Evolutionary conservation across 805 yeast genomes (phyloP).

Genomic region (Kodamaea neixiangensis): DNA sequence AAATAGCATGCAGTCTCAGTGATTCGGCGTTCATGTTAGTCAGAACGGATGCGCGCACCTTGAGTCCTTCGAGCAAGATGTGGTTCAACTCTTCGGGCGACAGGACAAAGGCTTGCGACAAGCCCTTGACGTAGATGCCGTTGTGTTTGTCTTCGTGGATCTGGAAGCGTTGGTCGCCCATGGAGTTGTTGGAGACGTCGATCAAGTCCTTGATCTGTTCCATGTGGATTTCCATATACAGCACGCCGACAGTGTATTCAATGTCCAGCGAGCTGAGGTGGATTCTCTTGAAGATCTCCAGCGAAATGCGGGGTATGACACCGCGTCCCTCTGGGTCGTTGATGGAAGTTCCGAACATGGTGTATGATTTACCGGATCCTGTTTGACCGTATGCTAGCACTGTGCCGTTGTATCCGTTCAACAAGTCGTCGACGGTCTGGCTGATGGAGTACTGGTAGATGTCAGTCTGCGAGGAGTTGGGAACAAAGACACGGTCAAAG

Average conservation of each 20-base stretch:
- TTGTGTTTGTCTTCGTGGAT: constrained; percentile 64
- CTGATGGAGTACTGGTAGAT: constrained; percentile 60
- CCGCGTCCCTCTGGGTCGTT: constrained; percentile 48
- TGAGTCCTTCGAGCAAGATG: constrained; percentile 60
- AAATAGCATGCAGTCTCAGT: constrained; percentile 79
- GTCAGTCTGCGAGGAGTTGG: constrained; percentile 52
- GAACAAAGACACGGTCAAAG: constrained; percentile 66
- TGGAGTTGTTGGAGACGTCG: constrained; percentile 23
- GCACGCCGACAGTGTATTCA: constrained; percentile 67
- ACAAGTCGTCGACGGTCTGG: constrained; percentile 67
- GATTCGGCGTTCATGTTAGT: constrained; percentile 74
- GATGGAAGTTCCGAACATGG: constrained; percentile 67
- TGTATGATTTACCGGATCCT: constrained; percentile 74
- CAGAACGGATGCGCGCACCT: constrained; percentile 54
- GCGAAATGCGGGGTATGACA: constrained; percentile 70
- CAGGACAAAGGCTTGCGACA: constrained; percentile 61
- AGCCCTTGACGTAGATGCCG: constrained; percentile 73
- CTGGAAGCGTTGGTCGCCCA: constrained; percentile 36
- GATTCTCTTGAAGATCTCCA: constrained; percentile 61
- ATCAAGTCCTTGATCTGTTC: constrained; percentile 76
- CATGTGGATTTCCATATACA: constrained; percentile 79
- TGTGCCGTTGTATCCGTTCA: constrained; percentile 76
- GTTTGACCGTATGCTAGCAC: constrained; percentile 80
- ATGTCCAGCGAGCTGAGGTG: constrained; percentile 45
- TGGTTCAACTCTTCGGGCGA: constrained; percentile 58